These are phyloP conservation scores for Monilinia laxa DNA, from an alignment of 2,329 filamentous ascomycete genomes.

Conservation along the genomic window DNA sequence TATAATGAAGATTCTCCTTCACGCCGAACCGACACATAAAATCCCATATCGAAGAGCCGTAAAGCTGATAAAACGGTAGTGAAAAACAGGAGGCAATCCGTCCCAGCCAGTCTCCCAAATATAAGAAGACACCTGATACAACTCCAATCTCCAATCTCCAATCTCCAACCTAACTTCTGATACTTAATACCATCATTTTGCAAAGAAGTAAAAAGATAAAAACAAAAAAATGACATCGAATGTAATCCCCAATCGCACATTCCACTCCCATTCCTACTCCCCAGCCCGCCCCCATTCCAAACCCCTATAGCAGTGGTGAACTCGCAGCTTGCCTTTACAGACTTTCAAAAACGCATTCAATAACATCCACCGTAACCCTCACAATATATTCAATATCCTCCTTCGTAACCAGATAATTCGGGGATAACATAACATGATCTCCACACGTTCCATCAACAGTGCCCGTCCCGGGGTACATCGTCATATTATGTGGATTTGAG, in stretches of 20 bases:
- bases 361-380: slow-evolving; percentile 39
- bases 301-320: no score
- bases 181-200: slow-evolving; percentile 12
- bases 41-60: slow-evolving; percentile 1
- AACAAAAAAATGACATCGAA: background rate
- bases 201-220: background rate
- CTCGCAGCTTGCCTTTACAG: background rate
- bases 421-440: slow-evolving; percentile 62
- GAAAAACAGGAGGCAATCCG: background rate
- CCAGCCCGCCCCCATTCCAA: no score
- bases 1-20: slow-evolving; percentile 4
- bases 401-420: slow-evolving; percentile 57
- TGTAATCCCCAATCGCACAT: background rate
- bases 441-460: slow-evolving; percentile 55
- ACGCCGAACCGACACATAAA: slow-evolving; percentile 3
- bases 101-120: background rate
- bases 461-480: slow-evolving; percentile 59
- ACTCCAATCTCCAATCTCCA: slow-evolving; percentile 11
- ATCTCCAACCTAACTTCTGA: slow-evolving; percentile 10
- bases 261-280: background rate
- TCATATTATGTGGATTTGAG: slow-evolving; percentile 49
- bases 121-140: background rate
- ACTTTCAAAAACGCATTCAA: slow-evolving; percentile 32
- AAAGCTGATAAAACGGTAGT: background rate
- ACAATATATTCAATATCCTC: slow-evolving; percentile 56